Evolutionary conservation across 805 yeast species (phyloP).

Genomic region (Schwanniomyces sp.): DNA sequence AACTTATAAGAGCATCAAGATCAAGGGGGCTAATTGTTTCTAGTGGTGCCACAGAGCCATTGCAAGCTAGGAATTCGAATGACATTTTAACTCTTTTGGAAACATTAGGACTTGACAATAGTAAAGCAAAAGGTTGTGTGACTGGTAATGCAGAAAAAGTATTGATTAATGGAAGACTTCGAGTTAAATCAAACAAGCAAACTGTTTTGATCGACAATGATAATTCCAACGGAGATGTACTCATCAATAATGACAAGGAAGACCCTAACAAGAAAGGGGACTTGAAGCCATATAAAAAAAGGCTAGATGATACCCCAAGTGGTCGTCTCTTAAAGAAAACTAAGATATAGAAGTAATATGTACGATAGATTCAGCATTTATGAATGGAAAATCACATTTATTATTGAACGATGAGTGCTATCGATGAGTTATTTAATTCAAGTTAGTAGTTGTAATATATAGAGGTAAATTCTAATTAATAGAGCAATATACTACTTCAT

Average conservation of each 20-base stretch:
- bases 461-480: no score
- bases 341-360: not conserved
- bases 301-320: slow-evolving; percentile 18
- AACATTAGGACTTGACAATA: slow-evolving; percentile 68
- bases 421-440: no score
- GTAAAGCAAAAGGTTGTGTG: slow-evolving; percentile 59
- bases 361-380: not conserved
- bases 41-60: slow-evolving; percentile 64
- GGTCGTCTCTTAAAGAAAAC: slow-evolving; percentile 24
- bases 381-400: not conserved
- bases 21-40: slow-evolving; percentile 76
- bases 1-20: slow-evolving; percentile 78
- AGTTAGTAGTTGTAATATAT: no score
- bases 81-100: slow-evolving; percentile 68
- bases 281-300: slow-evolving; percentile 20
- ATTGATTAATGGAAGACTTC: slow-evolving; percentile 69
- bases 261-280: slow-evolving; percentile 13
- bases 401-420: not conserved
- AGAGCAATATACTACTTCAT: no score
- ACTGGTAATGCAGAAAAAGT: slow-evolving; percentile 62
- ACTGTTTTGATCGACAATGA: slow-evolving; percentile 56
- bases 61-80: slow-evolving; percentile 61
- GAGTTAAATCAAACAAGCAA: slow-evolving; percentile 77
- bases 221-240: slow-evolving; percentile 24
- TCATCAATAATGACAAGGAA: slow-evolving; percentile 21